Conservation (phyloP, 2,329 filamentous ascomycete species). For the Phyllachora maydis region DNA sequence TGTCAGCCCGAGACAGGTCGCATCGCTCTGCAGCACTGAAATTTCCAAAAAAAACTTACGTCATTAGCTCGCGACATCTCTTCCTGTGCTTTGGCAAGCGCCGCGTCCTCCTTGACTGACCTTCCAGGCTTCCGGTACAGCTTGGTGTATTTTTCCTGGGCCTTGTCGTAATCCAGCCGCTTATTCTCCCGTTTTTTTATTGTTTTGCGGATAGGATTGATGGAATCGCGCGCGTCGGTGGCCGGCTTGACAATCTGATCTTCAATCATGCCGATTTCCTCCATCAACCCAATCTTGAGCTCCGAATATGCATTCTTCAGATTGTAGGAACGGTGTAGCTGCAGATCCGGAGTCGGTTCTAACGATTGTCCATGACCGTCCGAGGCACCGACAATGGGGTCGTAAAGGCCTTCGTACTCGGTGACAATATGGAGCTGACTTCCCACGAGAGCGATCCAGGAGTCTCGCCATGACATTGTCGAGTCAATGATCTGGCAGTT, state of each 20-base stretch:
- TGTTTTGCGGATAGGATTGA: constrained; percentile 57
- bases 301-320: constrained; percentile 50
- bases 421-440: constrained; percentile 46
- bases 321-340: constrained; percentile 41
- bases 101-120: constrained; percentile 51
- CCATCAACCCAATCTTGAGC: constrained; percentile 47
- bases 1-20: too few species aligned
- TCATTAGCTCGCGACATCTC: constrained; percentile 46
- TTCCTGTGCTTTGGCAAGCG: constrained; percentile 48
- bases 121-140: constrained; percentile 49
- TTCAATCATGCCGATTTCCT: constrained; percentile 54
- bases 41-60: too few species aligned
- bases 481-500: constrained; percentile 48
- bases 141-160: constrained; percentile 49
- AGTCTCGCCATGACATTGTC: constrained; percentile 56
- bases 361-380: constrained; percentile 32
- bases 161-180: constrained; percentile 63
- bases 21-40: too few species aligned
- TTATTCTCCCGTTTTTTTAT: constrained; percentile 75
- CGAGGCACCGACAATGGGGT: constrained; percentile 49
- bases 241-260: constrained; percentile 48
- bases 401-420: constrained; percentile 54
- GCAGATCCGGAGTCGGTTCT: constrained; percentile 36
- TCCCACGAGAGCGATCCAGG: constrained; percentile 53
- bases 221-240: constrained; percentile 42